Conservation (phyloP, 2,329 filamentous ascomycete genomes). For the Akanthomyces dipterigenus region DNA sequence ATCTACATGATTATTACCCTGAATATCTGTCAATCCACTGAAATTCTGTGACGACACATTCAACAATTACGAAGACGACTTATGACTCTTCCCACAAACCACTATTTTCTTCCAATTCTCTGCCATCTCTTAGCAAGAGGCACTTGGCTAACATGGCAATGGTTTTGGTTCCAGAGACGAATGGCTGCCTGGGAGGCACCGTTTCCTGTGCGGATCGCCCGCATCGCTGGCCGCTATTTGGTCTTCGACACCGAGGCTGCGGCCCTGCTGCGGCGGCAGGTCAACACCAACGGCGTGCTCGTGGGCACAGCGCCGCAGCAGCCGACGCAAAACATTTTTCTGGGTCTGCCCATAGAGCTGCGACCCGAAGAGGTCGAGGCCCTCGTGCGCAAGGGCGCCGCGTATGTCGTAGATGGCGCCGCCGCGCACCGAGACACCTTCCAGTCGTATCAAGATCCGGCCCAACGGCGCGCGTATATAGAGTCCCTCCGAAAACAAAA, state of each 20-base stretch:
- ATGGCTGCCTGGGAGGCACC: constrained; percentile 17
- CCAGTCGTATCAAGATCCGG: constrained; percentile 43
- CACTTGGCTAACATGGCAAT: constrained; percentile 2
- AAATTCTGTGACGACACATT: constrained; percentile 38
- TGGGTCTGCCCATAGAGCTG: constrained; percentile 80
- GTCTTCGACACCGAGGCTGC: constrained; percentile 82
- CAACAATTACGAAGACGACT: constrained; percentile 39
- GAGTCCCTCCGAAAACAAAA: constrained; percentile 44
- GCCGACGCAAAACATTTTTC: constrained; percentile 90
- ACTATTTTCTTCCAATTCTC: constrained; percentile 2
- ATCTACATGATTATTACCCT: constrained; percentile 42
- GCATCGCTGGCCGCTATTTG: constrained; percentile 73
- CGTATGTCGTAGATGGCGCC: constrained; percentile 74
- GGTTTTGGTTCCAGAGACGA: neutral
- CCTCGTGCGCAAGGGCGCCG: constrained; percentile 69
- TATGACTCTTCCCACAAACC: constrained; percentile 24
- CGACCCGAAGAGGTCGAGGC: constrained; percentile 84
- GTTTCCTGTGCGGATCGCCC: constrained; percentile 66
- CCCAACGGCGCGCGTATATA: constrained; percentile 57
- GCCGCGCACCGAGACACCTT: constrained; percentile 62
- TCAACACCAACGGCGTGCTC: constrained; percentile 81
- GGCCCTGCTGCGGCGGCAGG: constrained; percentile 66
- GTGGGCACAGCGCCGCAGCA: constrained; percentile 85
- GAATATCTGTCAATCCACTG: constrained; percentile 57
- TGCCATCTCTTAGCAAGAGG: neutral